A percentile compares a stretch with the other conserved stretches of the same genome.
Evolutionary conservation across 148 eudicot species (phyloP).

Genomic region (Vaccinium macrocarpon): DNA sequence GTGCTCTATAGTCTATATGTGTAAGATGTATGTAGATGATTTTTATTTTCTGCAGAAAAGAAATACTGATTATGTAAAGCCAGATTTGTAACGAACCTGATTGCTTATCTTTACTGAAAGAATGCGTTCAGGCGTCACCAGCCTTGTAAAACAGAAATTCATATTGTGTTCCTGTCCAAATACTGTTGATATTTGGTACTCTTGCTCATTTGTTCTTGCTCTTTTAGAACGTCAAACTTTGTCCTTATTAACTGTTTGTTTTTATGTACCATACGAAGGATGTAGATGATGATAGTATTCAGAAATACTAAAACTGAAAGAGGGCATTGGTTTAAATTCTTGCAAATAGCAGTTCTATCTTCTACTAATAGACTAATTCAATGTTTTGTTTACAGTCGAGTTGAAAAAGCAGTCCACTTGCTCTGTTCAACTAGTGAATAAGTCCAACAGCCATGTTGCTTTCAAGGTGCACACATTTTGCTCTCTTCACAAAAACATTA

Average conservation of each 20-base stretch:
- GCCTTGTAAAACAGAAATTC: background rate
- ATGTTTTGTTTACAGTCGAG: constrained; percentile 50
- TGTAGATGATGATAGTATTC: background rate
- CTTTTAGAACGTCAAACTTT: background rate
- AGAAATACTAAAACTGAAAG: background rate
- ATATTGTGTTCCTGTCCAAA: background rate
- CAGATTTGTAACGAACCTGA: background rate
- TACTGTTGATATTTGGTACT: background rate
- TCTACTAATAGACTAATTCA: background rate
- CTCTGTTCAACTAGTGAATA: constrained; percentile 59
- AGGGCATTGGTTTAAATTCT: background rate
- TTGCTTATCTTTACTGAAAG: too few species aligned
- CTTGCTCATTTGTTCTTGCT: background rate
- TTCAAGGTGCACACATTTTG: constrained; percentile 58
- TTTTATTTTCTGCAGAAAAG: background rate
- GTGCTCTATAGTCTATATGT: background rate
- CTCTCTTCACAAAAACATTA: constrained; percentile 8
- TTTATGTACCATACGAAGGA: background rate
- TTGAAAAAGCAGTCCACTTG: constrained; percentile 72
- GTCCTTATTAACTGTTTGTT: background rate
- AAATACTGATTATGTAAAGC: background rate
- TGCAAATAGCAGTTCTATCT: background rate
- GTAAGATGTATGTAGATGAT: background rate
- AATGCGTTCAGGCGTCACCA: background rate
- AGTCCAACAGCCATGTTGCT: constrained; percentile 66